These are phyloP conservation scores for Sporobolomyces pararoseus DNA, from an alignment of 768 basidiomycete species.

Conservation along the genomic window DNA sequence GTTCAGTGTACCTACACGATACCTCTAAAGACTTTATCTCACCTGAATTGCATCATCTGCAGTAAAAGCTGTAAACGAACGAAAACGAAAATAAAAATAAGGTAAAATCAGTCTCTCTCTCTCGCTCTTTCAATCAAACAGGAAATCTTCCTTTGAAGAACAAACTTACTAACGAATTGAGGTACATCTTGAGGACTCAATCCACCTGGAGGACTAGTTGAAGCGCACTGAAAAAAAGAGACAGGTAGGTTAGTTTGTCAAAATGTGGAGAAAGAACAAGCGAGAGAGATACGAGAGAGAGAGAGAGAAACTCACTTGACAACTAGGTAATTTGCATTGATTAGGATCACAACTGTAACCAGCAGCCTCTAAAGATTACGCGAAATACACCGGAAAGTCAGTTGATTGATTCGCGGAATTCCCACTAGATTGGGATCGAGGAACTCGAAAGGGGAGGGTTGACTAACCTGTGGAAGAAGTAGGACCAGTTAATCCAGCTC, in stretches of 20 bases:
- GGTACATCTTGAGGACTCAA: conserved; percentile 58
- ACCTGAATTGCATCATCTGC: conserved; percentile 58
- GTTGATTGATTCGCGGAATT: too few relatives aligned
- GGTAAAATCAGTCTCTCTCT: too few relatives aligned
- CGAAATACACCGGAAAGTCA: too few relatives aligned
- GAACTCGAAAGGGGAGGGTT: too few relatives aligned
- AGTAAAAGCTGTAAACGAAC: conserved; percentile 32
- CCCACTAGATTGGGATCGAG: too few relatives aligned
- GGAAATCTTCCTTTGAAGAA: too few relatives aligned
- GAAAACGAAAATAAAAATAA: too few relatives aligned
- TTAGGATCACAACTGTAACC: conserved; percentile 68
- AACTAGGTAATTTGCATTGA: conserved; percentile 65
- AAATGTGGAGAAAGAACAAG: neutral
- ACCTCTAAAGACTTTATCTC: too few relatives aligned
- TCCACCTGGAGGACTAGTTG: conserved; percentile 68
- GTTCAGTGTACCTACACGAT: conserved; percentile 21
- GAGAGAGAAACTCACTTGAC: conserved; percentile 50
- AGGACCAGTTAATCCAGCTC: conserved; percentile 14
- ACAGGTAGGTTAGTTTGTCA: neutral
- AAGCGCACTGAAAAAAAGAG: conserved; percentile 57
- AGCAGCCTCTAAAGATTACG: conserved; percentile 55
- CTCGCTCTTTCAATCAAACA: too few relatives aligned
- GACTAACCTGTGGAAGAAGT: conserved; percentile 6
- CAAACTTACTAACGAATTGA: conserved; percentile 41
- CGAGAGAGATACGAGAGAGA: neutral